phyloP scores from a whole-genome alignment of 371 early-diverging fungal species.

The Rhizopus arrhizus region DNA sequence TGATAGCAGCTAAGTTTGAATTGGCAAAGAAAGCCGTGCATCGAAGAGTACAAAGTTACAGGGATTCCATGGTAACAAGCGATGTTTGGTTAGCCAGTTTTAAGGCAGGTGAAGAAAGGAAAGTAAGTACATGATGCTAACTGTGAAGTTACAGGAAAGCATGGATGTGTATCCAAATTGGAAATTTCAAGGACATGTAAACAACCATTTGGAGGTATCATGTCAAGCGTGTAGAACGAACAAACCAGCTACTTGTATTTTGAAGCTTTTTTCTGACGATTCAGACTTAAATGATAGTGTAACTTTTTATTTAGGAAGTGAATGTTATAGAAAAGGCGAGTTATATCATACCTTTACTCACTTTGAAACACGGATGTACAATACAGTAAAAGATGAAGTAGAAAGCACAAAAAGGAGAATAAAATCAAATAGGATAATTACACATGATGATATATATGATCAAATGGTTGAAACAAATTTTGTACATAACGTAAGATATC shows the following conservation, averaged over 20 bases:
- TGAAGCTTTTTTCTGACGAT: constrained; percentile 16
- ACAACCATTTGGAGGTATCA: not conserved
- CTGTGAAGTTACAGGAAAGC: not conserved
- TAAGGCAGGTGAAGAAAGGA: constrained; percentile 15
- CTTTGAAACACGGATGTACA: constrained; percentile 25
- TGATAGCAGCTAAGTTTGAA: constrained; percentile 7
- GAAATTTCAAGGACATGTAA: not conserved
- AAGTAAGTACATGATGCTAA: not conserved
- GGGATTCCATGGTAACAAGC: constrained; percentile 32
- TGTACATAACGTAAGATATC: constrained; percentile 8
- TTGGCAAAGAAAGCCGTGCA: constrained; percentile 22
- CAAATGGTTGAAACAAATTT: not conserved
- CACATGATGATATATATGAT: not conserved
- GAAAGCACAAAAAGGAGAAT: constrained; percentile 11
- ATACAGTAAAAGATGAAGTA: constrained; percentile 17
- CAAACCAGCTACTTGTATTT: constrained; percentile 16
- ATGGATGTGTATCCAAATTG: constrained; percentile 14
- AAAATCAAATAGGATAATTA: not conserved
- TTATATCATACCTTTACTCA: constrained; percentile 25
- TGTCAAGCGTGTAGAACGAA: constrained; percentile 29
- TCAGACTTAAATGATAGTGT: not conserved
- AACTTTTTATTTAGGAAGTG: constrained; percentile 25
- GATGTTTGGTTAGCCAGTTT: constrained; percentile 28
- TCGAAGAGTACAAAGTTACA: constrained; percentile 26
- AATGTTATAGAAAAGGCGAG: constrained; percentile 26